Evolutionary conservation across 2,329 filamentous ascomycete species (phyloP), one percentile per base, ranked within the genome.

Genomic region (Monilinia laxa): DNA sequence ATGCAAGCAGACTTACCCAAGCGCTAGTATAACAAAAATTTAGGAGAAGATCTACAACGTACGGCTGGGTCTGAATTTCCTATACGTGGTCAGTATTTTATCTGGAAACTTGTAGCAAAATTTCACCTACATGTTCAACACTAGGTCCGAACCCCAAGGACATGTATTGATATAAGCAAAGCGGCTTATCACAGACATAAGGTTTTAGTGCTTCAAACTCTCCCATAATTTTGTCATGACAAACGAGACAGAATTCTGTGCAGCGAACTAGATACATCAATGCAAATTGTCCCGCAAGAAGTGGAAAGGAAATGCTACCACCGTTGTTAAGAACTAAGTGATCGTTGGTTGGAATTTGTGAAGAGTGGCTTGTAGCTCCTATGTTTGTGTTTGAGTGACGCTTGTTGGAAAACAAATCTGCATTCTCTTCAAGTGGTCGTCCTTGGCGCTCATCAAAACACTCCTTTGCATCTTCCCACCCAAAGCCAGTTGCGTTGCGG

Each of bases 161-260:
- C 83, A 96, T 90, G 78, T 95, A 96, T 75, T 97, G 93, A 73
- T 91, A 96, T 4, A 96, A 80, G 73, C 93, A 97, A 3, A 97
- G 78, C 18, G 81, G 82, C 49, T 84, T 85, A 42, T 86, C 86
- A 76, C 93, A 97, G 55, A 97, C 92, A 68, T 90, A 92, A 2
- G 90, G 90, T 71, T 91, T 92, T 68, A 93, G 80, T 1, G 89
- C 86, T 72, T 89, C 86, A 49, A 94, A 87, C 11, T 85, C 84
- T 2, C 82, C 82, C 2, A 83, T 82, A 47, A 91, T 83, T 71
- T 84, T 88, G 71, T 85, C 84, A 76, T 96, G 91, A 73, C 93
- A 97, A 31, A 93, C 87, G 65, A 96, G 83, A 76, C 93, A 97
- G 76, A 94, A 96, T 64, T 95, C 88, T 0, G 91, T 92, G 76